These are phyloP conservation scores for Chlorophyllum brunneum DNA, from an alignment of 768 basidiomycete genomes.

Conservation along the genomic window DNA sequence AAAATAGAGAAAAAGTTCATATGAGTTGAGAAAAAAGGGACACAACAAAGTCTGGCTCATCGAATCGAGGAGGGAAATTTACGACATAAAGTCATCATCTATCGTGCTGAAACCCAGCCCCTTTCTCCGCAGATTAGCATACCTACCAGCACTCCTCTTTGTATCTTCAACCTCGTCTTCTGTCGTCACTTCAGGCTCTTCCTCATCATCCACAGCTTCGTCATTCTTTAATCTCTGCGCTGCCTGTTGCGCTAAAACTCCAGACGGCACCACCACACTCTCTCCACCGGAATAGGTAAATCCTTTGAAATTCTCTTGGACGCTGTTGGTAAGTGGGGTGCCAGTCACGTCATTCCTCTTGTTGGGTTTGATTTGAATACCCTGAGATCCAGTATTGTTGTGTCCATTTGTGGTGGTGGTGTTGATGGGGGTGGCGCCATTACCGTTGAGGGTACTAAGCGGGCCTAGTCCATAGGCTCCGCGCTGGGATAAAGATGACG, in stretches of 20 bases:
- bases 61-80: slow-evolving; percentile 9
- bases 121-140: slow-evolving; percentile 54
- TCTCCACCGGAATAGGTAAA: slow-evolving; percentile 89
- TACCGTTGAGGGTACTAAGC: slow-evolving; percentile 6
- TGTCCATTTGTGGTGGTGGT: slow-evolving; percentile 9
- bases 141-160: slow-evolving; percentile 60
- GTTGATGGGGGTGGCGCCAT: not conserved
- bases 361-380: slow-evolving; percentile 49
- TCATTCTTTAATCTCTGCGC: slow-evolving; percentile 41
- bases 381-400: slow-evolving; percentile 19
- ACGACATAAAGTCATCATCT: slow-evolving; percentile 37
- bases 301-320: slow-evolving; percentile 95
- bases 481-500: slow-evolving; percentile 3
- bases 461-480: slow-evolving; percentile 4
- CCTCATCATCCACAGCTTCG: slow-evolving; percentile 47
- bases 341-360: slow-evolving; percentile 45
- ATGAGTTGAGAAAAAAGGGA: not conserved
- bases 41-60: no score
- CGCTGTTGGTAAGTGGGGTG: slow-evolving; percentile 81
- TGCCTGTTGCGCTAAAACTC: slow-evolving; percentile 9
- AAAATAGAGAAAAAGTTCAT: not conserved
- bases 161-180: slow-evolving; percentile 79
- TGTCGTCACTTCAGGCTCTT: slow-evolving; percentile 45
- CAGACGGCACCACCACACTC: slow-evolving; percentile 42
- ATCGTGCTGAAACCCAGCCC: slow-evolving; percentile 38